Base-by-base conservation (phyloP, 306 rosid species). In the Quercus alba region DNA sequence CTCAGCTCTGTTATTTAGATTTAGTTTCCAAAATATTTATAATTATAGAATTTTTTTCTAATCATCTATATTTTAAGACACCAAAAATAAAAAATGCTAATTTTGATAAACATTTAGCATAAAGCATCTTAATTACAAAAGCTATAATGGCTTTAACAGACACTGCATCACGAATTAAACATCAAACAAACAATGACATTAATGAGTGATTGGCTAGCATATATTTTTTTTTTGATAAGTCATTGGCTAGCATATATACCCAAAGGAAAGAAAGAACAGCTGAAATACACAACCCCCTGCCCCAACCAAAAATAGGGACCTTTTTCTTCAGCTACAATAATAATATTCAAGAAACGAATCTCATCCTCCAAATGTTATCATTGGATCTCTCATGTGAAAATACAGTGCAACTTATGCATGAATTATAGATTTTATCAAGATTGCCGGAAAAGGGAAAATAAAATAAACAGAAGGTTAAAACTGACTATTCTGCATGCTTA, bases 401-500 rank as follows among this genome's bases (percentile, higher is more conserved):
- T 14, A 66, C 72, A 18, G 38, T 18, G n/a, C 49, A 28, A 28
- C 70, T 28, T 63, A 63, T 15, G 70, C 41, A 25, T 49, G 13
- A 61, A 61, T 28, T 33, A 62, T 4, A 66, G 71, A 25, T 17
- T 31, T 66, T 31, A 31, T 31, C 13, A 66, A 23, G 49, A 66
- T 13, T 21, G 3, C 44, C 23, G 0, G 26, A 15, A 31, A 12
- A 17, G 5, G 49, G 49, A 15, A 31, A 33, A 63, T 63, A 63
- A 49, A 49, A 49, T 19, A 14, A 63, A 14, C 3, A 26, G 79
- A 51, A 76, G 25, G 56, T 54, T 28, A 54, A 46, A 69, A 62
- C 41, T 21, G 76, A 56, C 33, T 66, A 54, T 51, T 46, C 70
- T 6, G 67, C 68, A 70, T 73, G 73, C 91, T 82, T 89, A 94